Conservation (phyloP, 225 moss, liverwort and hornwort species). For the Physcomitrellopsis africana region DNA sequence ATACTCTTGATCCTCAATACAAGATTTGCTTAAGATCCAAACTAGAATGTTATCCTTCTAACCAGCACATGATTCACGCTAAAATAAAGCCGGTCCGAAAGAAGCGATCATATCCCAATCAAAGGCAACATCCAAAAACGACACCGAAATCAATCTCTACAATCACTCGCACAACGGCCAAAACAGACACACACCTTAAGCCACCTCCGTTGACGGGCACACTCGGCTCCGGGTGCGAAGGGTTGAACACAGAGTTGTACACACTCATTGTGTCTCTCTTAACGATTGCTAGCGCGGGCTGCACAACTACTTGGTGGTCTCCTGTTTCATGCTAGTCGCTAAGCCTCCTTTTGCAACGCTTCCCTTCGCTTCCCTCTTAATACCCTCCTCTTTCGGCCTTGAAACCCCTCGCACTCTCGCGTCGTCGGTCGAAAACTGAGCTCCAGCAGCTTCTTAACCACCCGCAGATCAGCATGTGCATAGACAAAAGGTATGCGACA, state of each 20-base stretch:
- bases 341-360: neutral
- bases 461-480: too few species aligned
- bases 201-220: neutral
- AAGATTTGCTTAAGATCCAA: neutral
- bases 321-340: slow-evolving; percentile 12
- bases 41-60: neutral
- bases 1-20: neutral
- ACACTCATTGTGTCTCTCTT: slow-evolving; percentile 19
- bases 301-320: neutral
- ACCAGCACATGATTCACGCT: neutral
- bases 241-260: neutral
- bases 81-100: neutral
- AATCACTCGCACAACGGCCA: too few species aligned
- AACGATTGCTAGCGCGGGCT: neutral
- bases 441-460: too few species aligned
- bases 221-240: neutral
- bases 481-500: too few species aligned
- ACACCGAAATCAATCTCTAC: too few species aligned
- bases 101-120: neutral
- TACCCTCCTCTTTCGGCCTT: too few species aligned
- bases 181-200: neutral
- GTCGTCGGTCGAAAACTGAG: too few species aligned
- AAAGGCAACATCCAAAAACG: too few species aligned
- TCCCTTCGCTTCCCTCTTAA: too few species aligned
- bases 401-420: too few species aligned